These are phyloP conservation scores for Myriosclerotinia curreyana DNA, from an alignment of 2,329 filamentous ascomycete species.

Conservation along the genomic window DNA sequence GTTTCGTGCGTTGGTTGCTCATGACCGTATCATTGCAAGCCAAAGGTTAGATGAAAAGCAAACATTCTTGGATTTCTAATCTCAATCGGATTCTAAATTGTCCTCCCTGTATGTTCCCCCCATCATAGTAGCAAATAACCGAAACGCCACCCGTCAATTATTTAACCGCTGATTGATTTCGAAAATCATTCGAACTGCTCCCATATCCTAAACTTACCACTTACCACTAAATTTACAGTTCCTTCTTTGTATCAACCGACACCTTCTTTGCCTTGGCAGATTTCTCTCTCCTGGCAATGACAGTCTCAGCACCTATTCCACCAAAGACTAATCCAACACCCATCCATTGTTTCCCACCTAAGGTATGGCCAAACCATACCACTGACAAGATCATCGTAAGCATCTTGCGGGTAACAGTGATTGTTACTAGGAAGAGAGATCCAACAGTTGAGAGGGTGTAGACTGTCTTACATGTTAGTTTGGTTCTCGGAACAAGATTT, in stretches of 20 bases:
- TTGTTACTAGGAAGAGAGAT: slow-evolving; percentile 86
- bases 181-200: background rate
- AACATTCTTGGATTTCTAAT: background rate
- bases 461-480: slow-evolving; percentile 45
- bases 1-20: background rate
- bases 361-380: slow-evolving; percentile 84
- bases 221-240: slow-evolving; percentile 23
- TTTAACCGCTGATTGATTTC: background rate
- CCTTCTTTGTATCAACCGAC: slow-evolving; percentile 31
- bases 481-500: background rate
- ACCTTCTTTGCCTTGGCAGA: slow-evolving; percentile 60
- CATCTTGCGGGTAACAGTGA: slow-evolving; percentile 98
- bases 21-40: background rate
- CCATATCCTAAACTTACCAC: slow-evolving; percentile 11
- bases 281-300: slow-evolving; percentile 80
- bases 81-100: background rate
- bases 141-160: background rate
- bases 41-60: background rate
- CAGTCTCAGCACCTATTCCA: slow-evolving; percentile 86
- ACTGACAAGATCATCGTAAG: slow-evolving; percentile 98
- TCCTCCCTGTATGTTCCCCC: background rate
- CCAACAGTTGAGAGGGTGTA: slow-evolving; percentile 92
- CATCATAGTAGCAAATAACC: background rate
- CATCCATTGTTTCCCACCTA: slow-evolving; percentile 88
- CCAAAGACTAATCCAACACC: slow-evolving; percentile 92